These are phyloP conservation scores for Eustoma russellianum DNA, from an alignment of 257 asterid genomes.

Conservation along the genomic window DNA sequence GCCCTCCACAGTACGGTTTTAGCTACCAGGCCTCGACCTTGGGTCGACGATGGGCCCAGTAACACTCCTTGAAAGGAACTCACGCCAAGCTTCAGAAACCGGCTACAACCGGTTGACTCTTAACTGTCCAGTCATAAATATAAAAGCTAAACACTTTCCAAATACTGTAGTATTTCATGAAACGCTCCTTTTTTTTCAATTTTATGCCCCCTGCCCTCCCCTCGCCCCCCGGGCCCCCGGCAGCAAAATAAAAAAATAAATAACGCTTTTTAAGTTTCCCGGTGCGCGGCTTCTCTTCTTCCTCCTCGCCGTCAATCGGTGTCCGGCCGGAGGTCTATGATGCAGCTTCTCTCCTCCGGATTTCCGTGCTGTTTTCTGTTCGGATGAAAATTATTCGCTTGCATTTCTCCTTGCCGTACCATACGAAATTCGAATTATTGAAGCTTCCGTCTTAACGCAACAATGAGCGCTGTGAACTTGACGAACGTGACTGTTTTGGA, in stretches of 20 bases:
- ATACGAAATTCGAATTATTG: not conserved
- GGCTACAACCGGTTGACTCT: conserved; percentile 12
- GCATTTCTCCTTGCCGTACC: not conserved
- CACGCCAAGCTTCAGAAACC: conserved; percentile 30
- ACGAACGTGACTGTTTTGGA: conserved; percentile 88
- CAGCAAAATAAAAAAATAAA: no score
- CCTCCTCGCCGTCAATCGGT: no score
- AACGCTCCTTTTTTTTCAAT: not conserved
- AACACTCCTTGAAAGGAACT: conserved; percentile 4
- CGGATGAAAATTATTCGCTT: conserved; percentile 6
- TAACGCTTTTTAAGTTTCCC: no score
- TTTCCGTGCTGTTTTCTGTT: not conserved
- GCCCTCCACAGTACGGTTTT: no score
- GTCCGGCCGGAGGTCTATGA: no score
- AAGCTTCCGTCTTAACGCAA: conserved; percentile 9
- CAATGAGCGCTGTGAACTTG: conserved; percentile 88
- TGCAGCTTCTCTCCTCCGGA: not conserved
- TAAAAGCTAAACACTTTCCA: no score
- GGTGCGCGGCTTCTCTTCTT: no score
- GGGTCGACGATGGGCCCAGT: not conserved
- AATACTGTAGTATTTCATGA: not conserved
- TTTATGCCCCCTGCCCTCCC: no score
- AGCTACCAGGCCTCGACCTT: no score
- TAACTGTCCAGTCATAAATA: conserved; percentile 7
- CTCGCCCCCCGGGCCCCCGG: no score